Base-by-base conservation (phyloP, 2,329 filamentous ascomycete species). In the Cercospora zeae-maydis region DNA sequence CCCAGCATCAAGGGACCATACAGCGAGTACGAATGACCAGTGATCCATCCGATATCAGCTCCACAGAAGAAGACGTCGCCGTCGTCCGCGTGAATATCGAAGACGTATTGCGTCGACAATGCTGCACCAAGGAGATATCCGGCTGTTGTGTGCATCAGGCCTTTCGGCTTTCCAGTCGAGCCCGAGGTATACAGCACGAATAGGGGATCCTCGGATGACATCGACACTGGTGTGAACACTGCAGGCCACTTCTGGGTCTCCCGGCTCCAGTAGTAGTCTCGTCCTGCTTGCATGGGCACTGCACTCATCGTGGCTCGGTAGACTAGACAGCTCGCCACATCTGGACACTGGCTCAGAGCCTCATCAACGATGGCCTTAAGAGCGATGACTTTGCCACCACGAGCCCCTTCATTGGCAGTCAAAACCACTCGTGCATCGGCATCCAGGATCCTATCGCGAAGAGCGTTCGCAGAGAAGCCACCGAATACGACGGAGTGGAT, bases 61-160 rank as follows among this genome's bases (percentile, higher is more conserved):
- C 93, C 95, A 72, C 93, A 98, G 84, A 98, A 98, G 84, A 93
- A 97, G 67, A 86, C 87, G 77, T 99, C 93, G 59, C 89, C 87
- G 66, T 93, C 37, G 37, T 42, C 37, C 37, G 37, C 88, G 8
- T 47, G 95, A 67, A 99, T 96, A 76, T 98, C 95, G 75, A 98
- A 98, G 66, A 97, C 93, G 77, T 98, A 97, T 80, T 98, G 98
- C 65, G 92, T 93, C 13, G 93, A 98, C 73, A 89, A 84, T 33
- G 95, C 93, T 57, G 92, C 92, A 64, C 93, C 93, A 6, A 97
- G 80, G n/a, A 98, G 85, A 76, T 97, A 98, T 56, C 93, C 93
- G 65, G 83, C 95, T 39, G 93, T 98, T 27, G 92, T 95, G 84
- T 98, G 93, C 91, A 98, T 89, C 60, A 99, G 90, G 78, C 93